phyloP scores from a whole-genome alignment of 176 grass and related monocot genomes.

The Triticum dicoccoides region DNA sequence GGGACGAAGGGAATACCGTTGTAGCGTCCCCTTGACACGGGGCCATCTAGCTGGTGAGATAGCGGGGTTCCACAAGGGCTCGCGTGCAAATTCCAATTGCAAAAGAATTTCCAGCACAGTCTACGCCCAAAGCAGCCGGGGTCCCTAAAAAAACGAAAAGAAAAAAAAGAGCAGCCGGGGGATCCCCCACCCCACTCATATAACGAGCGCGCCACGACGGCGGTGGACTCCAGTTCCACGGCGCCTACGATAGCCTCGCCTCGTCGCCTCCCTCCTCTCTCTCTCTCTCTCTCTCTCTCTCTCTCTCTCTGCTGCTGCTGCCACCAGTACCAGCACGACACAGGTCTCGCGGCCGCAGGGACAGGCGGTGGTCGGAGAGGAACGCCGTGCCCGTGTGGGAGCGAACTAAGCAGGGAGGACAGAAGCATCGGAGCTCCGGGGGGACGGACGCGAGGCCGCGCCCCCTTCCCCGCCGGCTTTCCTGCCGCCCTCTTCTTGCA shows the following conservation, averaged over 20 bases:
- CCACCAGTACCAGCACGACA: neutral
- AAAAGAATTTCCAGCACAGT: neutral
- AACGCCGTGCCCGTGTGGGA: neutral
- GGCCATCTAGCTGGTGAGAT: neutral
- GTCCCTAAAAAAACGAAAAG: no score
- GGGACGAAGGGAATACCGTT: no score
- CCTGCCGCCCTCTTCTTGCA: neutral
- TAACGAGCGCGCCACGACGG: slow-evolving; percentile 15
- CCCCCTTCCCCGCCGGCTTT: neutral
- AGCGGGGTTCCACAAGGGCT: neutral
- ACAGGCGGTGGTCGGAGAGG: neutral
- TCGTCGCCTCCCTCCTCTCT: neutral
- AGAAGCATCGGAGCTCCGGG: neutral
- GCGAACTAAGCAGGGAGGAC: slow-evolving; percentile 10
- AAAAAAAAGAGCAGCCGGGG: neutral
- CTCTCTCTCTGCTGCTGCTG: neutral
- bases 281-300: no score
- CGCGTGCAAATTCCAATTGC: neutral
- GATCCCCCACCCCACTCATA: neutral
- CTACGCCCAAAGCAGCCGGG: neutral
- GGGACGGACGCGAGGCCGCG: neutral
- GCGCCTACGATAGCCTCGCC: neutral
- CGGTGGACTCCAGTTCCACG: slow-evolving; percentile 8
- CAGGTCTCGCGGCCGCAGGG: neutral
- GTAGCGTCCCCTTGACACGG: no score